Evolutionary conservation across 2,329 filamentous ascomycete genomes (phyloP).

Genomic region (Biscogniauxia marginata): DNA sequence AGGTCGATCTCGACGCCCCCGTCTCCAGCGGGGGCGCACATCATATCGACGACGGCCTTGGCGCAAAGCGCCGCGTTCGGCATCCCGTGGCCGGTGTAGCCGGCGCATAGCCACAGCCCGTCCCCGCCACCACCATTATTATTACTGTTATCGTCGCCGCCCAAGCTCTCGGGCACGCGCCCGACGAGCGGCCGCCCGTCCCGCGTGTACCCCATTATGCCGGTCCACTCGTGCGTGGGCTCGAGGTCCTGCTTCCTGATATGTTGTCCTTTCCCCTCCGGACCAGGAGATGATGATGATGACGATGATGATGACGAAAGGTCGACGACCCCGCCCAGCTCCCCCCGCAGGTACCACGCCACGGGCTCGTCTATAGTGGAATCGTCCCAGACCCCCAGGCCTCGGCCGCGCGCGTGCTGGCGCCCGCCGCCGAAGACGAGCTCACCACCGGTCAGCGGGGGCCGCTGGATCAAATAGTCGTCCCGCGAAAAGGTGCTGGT

Average conservation of each 20-base stretch:
- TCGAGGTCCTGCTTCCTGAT: conserved; percentile 43
- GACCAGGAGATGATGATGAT: background rate
- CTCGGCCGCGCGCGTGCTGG: conserved; percentile 49
- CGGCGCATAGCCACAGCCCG: conserved; percentile 63
- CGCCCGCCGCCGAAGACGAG: conserved; percentile 73
- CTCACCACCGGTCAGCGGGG: conserved; percentile 51
- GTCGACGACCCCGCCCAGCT: conserved; percentile 43
- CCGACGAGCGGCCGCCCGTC: conserved; percentile 73
- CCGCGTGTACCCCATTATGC: conserved; percentile 74
- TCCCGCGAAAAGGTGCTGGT: conserved; percentile 45
- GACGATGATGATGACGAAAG: conserved; percentile 27
- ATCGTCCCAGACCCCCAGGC: conserved; percentile 60
- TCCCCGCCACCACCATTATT: conserved; percentile 31
- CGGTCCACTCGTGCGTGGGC: conserved; percentile 68
- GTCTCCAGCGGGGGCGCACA: too few relatives aligned
- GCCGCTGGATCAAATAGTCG: conserved; percentile 73
- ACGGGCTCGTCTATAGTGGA: conserved; percentile 54
- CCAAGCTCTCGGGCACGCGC: conserved; percentile 51
- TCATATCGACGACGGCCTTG: conserved; percentile 60
- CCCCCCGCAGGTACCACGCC: conserved; percentile 52
- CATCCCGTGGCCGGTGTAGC: conserved; percentile 77
- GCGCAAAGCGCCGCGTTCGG: conserved; percentile 68
- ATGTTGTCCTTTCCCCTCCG: conserved; percentile 4
- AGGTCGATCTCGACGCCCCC: conserved; percentile 35
- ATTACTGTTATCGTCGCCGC: conserved; percentile 29